A percentile compares a stretch with the other conserved stretches of the same genome.
These are phyloP conservation scores for Chrysosporium keratinophilum DNA, from an alignment of 2,329 filamentous ascomycete genomes.

Conservation along the genomic window DNA sequence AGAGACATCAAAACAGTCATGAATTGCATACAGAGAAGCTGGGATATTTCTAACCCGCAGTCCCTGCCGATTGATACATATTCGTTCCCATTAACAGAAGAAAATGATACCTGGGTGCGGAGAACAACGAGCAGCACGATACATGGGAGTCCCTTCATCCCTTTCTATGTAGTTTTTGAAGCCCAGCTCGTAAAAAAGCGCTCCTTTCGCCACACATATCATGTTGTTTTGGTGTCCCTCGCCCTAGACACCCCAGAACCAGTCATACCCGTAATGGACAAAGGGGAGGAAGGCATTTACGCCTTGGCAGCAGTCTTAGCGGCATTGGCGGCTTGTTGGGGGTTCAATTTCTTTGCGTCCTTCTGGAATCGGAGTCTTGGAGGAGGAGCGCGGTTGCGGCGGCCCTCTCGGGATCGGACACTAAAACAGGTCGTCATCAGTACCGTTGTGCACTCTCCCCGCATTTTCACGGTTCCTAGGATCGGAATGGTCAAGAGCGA, in stretches of 20 bases:
- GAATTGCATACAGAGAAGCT: conserved; percentile 8
- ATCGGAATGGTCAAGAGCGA: background rate
- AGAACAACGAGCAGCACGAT: conserved; percentile 4
- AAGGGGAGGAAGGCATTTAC: conserved; percentile 11
- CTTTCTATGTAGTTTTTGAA: background rate
- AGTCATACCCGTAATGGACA: conserved; percentile 1
- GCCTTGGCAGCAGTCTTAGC: conserved; percentile 50
- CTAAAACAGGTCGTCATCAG: conserved; percentile 40
- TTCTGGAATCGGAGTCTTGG: conserved; percentile 99
- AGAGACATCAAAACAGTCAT: conserved; percentile 7
- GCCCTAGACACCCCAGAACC: conserved; percentile 2
- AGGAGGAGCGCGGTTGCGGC: conserved; percentile 97
- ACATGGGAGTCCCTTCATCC: background rate
- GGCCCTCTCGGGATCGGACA: conserved; percentile 92
- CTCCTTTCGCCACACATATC: conserved; percentile 2
- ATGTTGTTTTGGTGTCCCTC: background rate
- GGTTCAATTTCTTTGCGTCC: conserved; percentile 99
- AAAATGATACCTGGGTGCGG: conserved; percentile 5
- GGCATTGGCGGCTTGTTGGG: conserved; percentile 59
- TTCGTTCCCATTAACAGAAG: conserved; percentile 10
- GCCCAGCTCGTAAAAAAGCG: conserved; percentile 1
- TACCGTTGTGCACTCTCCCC: conserved; percentile 2
- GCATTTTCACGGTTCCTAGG: background rate
- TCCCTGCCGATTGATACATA: conserved; percentile 9
- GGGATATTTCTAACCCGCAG: background rate